Evolutionary conservation across 176 grass and related monocot genomes (phyloP).

Genomic region (Triticum timopheevii): DNA sequence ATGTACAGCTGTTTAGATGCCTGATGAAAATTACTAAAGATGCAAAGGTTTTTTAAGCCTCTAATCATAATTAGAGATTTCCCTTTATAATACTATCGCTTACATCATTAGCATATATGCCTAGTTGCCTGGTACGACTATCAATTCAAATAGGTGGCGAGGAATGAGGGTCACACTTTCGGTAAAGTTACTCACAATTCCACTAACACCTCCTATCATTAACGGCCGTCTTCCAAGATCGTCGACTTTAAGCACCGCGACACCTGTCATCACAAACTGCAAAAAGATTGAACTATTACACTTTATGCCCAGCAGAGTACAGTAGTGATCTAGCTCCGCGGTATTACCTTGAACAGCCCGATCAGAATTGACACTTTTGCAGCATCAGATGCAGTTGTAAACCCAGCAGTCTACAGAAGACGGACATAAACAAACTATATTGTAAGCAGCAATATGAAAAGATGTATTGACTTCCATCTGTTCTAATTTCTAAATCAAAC

Average conservation of each 20-base stretch:
- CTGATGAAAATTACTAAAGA: slow-evolving; percentile 14
- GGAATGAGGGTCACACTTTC: neutral
- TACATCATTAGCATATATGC: neutral
- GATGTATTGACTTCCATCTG: slow-evolving; percentile 1
- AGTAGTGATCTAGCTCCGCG: slow-evolving; percentile 2
- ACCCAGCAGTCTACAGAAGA: slow-evolving; percentile 78
- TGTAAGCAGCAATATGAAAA: neutral
- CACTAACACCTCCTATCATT: slow-evolving; percentile 85
- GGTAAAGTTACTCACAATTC: slow-evolving; percentile 66
- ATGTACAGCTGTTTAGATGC: neutral
- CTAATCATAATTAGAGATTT: neutral
- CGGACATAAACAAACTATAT: slow-evolving; percentile 32
- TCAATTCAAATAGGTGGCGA: neutral
- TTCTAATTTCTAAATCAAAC: slow-evolving; percentile 10
- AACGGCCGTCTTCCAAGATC: slow-evolving; percentile 79
- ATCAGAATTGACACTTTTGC: slow-evolving; percentile 82
- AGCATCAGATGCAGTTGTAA: slow-evolving; percentile 90
- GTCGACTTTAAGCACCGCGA: slow-evolving; percentile 87
- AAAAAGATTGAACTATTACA: slow-evolving; percentile 35
- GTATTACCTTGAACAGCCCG: slow-evolving; percentile 90
- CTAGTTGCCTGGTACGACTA: neutral
- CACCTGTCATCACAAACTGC: slow-evolving; percentile 83
- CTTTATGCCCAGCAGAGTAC: neutral
- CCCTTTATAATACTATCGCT: neutral
- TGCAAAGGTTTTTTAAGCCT: neutral